Conservation (phyloP, 139 green algal genomes). For the Coccomyxa sp. region DNA sequence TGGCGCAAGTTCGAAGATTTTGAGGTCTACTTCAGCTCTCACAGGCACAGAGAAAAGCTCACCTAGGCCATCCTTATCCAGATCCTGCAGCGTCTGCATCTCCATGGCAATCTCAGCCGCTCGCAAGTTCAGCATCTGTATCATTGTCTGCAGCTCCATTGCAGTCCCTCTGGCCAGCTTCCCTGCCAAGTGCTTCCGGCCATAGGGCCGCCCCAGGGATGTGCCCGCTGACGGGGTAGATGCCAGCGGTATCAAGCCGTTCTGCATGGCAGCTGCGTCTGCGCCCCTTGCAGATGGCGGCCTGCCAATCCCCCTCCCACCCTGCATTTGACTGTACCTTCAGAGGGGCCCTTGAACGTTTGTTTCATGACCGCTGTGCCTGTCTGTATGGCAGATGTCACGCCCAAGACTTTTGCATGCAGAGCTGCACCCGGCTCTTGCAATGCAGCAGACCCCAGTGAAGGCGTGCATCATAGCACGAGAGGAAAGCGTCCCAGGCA, state of each 20-base stretch:
- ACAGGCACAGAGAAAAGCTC: not conserved
- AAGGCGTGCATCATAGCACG: too few species aligned
- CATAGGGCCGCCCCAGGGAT: not conserved
- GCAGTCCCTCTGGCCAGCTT: not conserved
- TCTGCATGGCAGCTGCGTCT: not conserved
- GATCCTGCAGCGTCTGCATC: slow-evolving; percentile 8
- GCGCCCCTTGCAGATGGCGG: not conserved
- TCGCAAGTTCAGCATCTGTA: not conserved
- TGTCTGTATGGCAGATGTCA: not conserved
- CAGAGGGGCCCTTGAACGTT: not conserved
- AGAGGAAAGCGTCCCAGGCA: too few species aligned
- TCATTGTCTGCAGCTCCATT: slow-evolving; percentile 1
- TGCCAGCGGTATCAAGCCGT: too few species aligned
- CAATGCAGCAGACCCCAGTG: not conserved
- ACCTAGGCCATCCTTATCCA: not conserved
- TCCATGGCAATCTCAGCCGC: not conserved
- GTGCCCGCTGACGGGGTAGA: too few species aligned
- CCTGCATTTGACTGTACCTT: not conserved
- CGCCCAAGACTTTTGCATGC: not conserved
- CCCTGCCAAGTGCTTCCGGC: not conserved
- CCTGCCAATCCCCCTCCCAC: not conserved
- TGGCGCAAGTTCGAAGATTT: too few species aligned
- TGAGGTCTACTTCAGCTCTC: too few species aligned
- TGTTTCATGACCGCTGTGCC: not conserved
- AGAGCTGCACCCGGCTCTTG: not conserved